Percentiles rank a stretch among this genome's conserved stretches.
phyloP scores from a whole-genome alignment of 306 rosid genomes.

The Sphenostylis stenocarpa region DNA sequence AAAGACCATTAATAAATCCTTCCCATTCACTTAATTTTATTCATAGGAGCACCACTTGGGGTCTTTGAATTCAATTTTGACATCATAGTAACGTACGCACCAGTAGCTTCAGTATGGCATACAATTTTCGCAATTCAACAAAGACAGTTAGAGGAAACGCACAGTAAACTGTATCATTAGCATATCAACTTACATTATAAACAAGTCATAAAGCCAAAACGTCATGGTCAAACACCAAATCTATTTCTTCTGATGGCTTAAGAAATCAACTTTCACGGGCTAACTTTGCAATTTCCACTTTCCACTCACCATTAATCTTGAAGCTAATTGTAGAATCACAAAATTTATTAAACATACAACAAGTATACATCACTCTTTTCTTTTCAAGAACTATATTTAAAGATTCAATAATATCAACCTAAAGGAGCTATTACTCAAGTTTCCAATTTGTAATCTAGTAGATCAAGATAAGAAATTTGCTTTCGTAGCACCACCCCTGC shows the following conservation, averaged over 20 bases:
- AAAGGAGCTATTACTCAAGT: too few species aligned
- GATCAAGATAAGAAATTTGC: too few species aligned
- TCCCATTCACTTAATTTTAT: not conserved
- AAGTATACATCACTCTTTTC: too few species aligned
- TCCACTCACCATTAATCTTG: too few species aligned
- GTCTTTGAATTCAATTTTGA: constrained; percentile 9
- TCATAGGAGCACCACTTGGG: constrained; percentile 5
- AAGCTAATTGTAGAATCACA: too few species aligned
- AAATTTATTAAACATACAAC: too few species aligned
- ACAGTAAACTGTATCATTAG: constrained; percentile 33
- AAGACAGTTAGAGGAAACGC: constrained; percentile 29
- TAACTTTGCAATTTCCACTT: constrained; percentile 2
- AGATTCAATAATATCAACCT: too few species aligned
- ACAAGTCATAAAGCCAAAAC: not conserved
- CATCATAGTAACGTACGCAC: constrained; percentile 9
- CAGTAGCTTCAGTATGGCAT: constrained; percentile 14
- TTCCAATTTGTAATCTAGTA: too few species aligned
- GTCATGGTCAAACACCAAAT: constrained; percentile 10
- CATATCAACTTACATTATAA: too few species aligned
- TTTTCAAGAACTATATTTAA: too few species aligned
- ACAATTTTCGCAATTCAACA: constrained; percentile 25
- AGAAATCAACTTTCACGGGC: constrained; percentile 25
- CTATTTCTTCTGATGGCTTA: constrained; percentile 2
- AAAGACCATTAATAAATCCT: constrained; percentile 12
- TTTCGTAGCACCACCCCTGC: too few species aligned